Evolutionary conservation across 2,329 filamentous ascomycete genomes (phyloP), one percentile per base, ranked within the genome.

Genomic region (Fonsecaea multimorphosa): DNA sequence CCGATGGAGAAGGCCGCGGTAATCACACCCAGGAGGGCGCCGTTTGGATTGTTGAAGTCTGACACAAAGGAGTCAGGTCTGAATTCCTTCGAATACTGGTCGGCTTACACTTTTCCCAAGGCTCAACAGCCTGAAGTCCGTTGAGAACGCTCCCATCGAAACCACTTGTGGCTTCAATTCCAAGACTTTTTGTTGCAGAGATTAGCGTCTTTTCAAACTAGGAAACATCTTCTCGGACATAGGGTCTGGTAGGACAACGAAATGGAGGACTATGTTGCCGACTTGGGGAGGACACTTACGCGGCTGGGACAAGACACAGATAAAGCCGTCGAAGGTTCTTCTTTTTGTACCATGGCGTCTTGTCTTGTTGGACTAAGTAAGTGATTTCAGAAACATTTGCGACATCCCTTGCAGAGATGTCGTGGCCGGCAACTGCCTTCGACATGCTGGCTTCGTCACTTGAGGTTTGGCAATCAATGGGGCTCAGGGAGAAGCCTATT

Each of bases 311-410:
- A 54, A 89, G 80, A 66, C 85, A 76, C 5, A 87, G 73, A 71
- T 88, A 88, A 34, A 88, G 78, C 11, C 72, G 72, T 57, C 85
- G 80, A 40, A 88, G 77, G 69, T 88, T 87, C 1, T 83, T 84
- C 74, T 88, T 88, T 72, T 79, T 81, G 76, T 82, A 87, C 84
- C 85, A 87, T 61, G 76, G 76, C 32, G 77, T 78, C 29, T 74
- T 74, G 65, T 83, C 81, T 51, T 69, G 57, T 34, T 44, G 38
- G 14, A 69, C 54, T n/a, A 69, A 36, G 27, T 57, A 64, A 24
- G 38, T 34, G 44, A 69, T 67, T 40, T 66, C 67, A 11, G 67
- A 69, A 3, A 64, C 52, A 36, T 66, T 62, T 27, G 67, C 64
- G 29, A 69, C 61, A 38, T 66, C 67, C 11, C n/a, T 56, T n/a